These are phyloP conservation scores for Warburgia ugandensis DNA, from an alignment of 164 flowering plant genomes.

Conservation along the genomic window DNA sequence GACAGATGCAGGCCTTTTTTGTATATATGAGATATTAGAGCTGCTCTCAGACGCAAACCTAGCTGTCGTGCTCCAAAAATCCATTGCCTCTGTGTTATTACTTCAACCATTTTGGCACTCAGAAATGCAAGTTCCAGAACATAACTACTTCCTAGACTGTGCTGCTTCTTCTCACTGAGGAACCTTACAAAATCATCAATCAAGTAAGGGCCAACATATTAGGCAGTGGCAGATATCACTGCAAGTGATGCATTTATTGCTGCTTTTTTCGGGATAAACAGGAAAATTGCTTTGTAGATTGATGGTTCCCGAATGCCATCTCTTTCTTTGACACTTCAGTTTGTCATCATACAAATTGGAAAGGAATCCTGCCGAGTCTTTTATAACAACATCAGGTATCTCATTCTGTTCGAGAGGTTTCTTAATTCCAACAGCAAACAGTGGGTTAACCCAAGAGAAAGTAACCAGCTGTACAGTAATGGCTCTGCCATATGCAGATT, in stretches of 20 bases:
- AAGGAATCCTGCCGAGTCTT: constrained; percentile 59
- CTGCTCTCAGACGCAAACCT: constrained; percentile 78
- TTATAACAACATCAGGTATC: constrained; percentile 60
- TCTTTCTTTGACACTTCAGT: constrained; percentile 37
- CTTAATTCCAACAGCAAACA: constrained; percentile 58
- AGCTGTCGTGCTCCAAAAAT: constrained; percentile 88
- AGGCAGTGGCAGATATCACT: constrained; percentile 50
- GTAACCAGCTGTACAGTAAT: constrained; percentile 61
- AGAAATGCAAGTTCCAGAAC: constrained; percentile 67
- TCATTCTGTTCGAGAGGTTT: constrained; percentile 77
- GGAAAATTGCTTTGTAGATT: constrained; percentile 57
- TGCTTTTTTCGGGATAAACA: constrained; percentile 65
- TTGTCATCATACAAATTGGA: constrained; percentile 40
- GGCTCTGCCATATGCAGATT: constrained; percentile 63
- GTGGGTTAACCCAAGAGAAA: constrained; percentile 89
- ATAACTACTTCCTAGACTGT: constrained; percentile 49
- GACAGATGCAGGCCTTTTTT: constrained; percentile 69
- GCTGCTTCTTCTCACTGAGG: constrained; percentile 29
- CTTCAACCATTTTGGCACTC: constrained; percentile 75
- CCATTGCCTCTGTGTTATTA: constrained; percentile 88
- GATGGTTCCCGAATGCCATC: constrained; percentile 42
- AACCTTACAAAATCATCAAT: constrained; percentile 69
- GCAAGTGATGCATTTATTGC: constrained; percentile 80
- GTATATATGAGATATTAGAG: constrained; percentile 70
- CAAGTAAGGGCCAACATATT: constrained; percentile 86